A percentile compares a stretch with the other conserved stretches of the same genome.
These are phyloP conservation scores for Penicillium coprophilum DNA, from an alignment of 495 filamentous ascomycete genomes.

Conservation along the genomic window DNA sequence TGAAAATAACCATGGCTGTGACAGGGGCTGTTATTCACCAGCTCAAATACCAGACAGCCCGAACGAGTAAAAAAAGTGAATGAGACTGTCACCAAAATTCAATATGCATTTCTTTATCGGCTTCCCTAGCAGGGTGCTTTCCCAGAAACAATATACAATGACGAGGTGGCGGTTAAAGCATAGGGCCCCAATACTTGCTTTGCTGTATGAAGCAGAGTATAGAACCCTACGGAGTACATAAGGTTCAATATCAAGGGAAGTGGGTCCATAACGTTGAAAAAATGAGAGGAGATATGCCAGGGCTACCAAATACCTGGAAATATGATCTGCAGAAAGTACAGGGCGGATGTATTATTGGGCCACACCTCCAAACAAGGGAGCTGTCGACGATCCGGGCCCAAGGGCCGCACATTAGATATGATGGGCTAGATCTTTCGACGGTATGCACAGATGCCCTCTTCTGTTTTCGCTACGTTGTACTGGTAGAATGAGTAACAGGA, in stretches of 20 bases:
- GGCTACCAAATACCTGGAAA: conserved; percentile 26
- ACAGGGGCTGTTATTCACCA: neutral
- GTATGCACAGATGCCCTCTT: conserved; percentile 8
- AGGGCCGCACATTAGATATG: neutral
- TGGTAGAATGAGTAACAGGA: conserved; percentile 1
- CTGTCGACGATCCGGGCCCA: conserved; percentile 3
- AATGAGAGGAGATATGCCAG: conserved; percentile 27
- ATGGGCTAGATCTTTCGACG: conserved; percentile 12
- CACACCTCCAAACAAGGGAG: conserved; percentile 27
- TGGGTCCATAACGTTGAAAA: conserved; percentile 15
- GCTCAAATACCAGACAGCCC: conserved; percentile 4
- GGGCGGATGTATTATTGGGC: conserved; percentile 19
- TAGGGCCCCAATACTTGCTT: conserved; percentile 1
- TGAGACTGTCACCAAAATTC: neutral
- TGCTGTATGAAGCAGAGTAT: conserved; percentile 1
- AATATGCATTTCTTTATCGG: neutral
- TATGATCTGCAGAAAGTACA: conserved; percentile 20
- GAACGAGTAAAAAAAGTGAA: conserved; percentile 3
- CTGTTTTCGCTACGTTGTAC: neutral
- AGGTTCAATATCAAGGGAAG: conserved; percentile 6
- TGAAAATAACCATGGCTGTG: neutral
- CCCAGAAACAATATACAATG: conserved; percentile 1
- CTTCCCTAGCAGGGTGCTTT: conserved; percentile 3
- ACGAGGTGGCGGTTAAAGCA: conserved; percentile 13
- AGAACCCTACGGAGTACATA: conserved; percentile 10